Evolutionary conservation across 345 rosid genomes (phyloP).

Genomic region (Fremontodendron californicum): DNA sequence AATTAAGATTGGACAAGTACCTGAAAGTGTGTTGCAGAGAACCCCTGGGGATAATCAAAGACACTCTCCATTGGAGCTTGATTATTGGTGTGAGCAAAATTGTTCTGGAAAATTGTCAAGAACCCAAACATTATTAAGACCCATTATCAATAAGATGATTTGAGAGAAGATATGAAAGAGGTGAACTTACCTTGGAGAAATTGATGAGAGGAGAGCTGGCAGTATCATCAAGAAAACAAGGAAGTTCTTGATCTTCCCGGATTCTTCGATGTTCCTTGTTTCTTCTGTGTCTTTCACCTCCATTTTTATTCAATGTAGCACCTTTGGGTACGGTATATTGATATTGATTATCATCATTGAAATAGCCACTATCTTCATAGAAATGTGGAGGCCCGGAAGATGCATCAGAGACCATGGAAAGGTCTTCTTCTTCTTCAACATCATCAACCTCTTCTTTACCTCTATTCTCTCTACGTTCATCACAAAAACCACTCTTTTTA

Average conservation of each 20-base stretch:
- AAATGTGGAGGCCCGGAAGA: slow-evolving; percentile 94
- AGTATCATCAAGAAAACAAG: slow-evolving; percentile 75
- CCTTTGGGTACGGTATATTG: slow-evolving; percentile 16
- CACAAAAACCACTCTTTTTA: slow-evolving; percentile 18
- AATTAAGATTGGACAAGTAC: slow-evolving; percentile 25
- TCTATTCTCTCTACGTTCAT: not conserved
- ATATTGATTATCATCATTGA: slow-evolving; percentile 18
- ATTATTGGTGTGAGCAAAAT: slow-evolving; percentile 32
- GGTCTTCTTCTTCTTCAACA: slow-evolving; percentile 51
- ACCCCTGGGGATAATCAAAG: slow-evolving; percentile 58
- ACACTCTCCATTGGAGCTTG: slow-evolving; percentile 50
- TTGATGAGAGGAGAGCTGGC: slow-evolving; percentile 76
- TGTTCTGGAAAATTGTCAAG: slow-evolving; percentile 25
- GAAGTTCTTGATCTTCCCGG: slow-evolving; percentile 30
- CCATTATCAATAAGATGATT: not conserved
- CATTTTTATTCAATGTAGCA: slow-evolving; percentile 11
- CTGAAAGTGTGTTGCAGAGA: slow-evolving; percentile 66
- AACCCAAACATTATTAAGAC: slow-evolving; percentile 7
- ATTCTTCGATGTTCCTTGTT: slow-evolving; percentile 36
- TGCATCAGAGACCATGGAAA: slow-evolving; percentile 96
- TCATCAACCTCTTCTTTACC: slow-evolving; percentile 25
- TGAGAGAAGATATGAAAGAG: not conserved
- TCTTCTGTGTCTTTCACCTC: slow-evolving; percentile 32
- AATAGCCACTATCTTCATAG: slow-evolving; percentile 37
- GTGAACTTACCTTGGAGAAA: slow-evolving; percentile 31